A percentile compares a stretch with the other conserved stretches of the same genome.
Evolutionary conservation across 2,329 filamentous ascomycete species (phyloP).

Genomic region (Verticillium longisporum): DNA sequence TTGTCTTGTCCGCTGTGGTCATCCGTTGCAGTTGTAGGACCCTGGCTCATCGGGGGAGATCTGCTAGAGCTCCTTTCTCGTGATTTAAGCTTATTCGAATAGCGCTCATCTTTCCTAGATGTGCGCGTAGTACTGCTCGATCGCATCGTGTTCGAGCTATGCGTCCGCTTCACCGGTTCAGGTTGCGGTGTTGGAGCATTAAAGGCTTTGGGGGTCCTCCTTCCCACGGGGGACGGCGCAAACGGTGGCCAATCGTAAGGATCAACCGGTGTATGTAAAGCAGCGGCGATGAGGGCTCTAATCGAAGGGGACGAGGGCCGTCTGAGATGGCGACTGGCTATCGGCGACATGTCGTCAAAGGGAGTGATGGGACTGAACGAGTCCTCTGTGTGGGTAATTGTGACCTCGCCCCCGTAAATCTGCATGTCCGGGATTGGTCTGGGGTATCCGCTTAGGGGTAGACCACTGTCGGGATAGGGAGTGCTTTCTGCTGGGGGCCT

Average conservation of each 20-base stretch:
- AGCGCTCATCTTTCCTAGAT: background rate
- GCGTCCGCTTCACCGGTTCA: background rate
- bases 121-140: background rate
- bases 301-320: slow-evolving; percentile 4
- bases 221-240: background rate
- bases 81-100: background rate
- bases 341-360: slow-evolving; percentile 14
- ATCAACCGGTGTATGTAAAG: slow-evolving; percentile 11
- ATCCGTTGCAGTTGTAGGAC: background rate
- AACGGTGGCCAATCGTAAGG: background rate
- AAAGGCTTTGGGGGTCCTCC: background rate
- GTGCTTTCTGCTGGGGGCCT: slow-evolving; percentile 4
- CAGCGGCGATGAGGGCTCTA: slow-evolving; percentile 1
- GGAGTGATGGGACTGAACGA: slow-evolving; percentile 10
- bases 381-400: slow-evolving; percentile 3
- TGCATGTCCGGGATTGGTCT: slow-evolving; percentile 5
- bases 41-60: background rate
- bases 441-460: slow-evolving; percentile 14
- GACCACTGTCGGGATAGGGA: slow-evolving; percentile 9
- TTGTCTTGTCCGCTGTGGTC: background rate
- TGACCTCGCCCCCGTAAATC: slow-evolving; percentile 14
- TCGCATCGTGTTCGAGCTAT: background rate
- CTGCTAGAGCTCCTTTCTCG: background rate
- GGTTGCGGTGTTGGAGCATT: slow-evolving; percentile 1
- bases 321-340: slow-evolving; percentile 14